Evolutionary conservation across 805 yeast genomes (phyloP).

Genomic region (Nakazawaea pomicola): DNA sequence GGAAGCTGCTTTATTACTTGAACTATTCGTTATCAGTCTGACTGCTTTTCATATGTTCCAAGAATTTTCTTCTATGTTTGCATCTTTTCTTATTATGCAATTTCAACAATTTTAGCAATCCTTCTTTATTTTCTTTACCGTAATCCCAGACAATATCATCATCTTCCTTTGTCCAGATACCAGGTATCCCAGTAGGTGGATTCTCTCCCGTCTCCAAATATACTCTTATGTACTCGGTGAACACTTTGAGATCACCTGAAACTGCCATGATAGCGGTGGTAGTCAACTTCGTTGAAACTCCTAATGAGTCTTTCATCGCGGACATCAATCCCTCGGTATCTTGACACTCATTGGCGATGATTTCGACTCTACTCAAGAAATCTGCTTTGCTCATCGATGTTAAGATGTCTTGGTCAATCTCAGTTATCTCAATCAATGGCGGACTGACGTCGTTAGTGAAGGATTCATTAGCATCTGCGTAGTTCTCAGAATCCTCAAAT

Average conservation of each 20-base stretch:
- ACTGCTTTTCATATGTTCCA: not conserved
- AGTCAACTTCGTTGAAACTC: slow-evolving; percentile 2
- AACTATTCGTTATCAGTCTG: too few relatives aligned
- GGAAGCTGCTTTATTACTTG: too few relatives aligned
- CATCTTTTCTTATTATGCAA: slow-evolving; percentile 7
- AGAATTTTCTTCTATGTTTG: slow-evolving; percentile 7
- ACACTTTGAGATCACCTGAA: slow-evolving; percentile 5
- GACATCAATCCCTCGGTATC: slow-evolving; percentile 3
- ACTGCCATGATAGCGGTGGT: not conserved
- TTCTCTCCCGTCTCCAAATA: slow-evolving; percentile 7
- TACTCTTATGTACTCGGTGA: slow-evolving; percentile 3
- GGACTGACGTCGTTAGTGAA: too few relatives aligned
- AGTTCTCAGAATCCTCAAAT: too few relatives aligned
- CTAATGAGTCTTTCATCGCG: not conserved
- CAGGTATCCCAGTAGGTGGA: slow-evolving; percentile 8
- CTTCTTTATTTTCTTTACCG: not conserved
- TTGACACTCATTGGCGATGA: not conserved
- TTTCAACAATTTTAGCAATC: not conserved
- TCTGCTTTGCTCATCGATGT: not conserved
- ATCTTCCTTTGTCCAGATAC: slow-evolving; percentile 9
- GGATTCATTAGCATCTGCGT: too few relatives aligned
- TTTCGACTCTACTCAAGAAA: not conserved
- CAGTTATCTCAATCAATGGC: too few relatives aligned
- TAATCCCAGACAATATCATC: slow-evolving; percentile 4
- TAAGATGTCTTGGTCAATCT: not conserved